phyloP scores from a whole-genome alignment of 345 rosid genomes.

The Camelina laxa region DNA sequence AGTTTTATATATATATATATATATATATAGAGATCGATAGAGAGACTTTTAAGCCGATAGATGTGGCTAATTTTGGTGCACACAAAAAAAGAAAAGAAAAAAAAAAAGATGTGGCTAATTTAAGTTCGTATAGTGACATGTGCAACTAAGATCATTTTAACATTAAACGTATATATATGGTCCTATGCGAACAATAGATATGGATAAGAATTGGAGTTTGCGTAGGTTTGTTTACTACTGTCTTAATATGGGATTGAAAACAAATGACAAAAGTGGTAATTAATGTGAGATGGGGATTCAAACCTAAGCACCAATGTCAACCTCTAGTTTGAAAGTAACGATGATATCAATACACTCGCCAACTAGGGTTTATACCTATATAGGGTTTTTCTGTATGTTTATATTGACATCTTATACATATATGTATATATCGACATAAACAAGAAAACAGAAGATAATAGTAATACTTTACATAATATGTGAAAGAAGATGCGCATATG shows the following conservation, averaged over 20 bases:
- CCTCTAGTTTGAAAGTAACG: conserved; percentile 35
- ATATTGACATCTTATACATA: neutral
- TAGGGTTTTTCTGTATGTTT: neutral
- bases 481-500: conserved; percentile 38
- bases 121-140: conserved; percentile 24
- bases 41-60: neutral
- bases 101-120: neutral
- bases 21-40: too few species aligned
- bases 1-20: neutral
- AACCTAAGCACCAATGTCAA: conserved; percentile 36
- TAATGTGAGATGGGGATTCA: conserved; percentile 32
- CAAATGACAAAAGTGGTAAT: conserved; percentile 21
- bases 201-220: conserved; percentile 39
- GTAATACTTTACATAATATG: neutral
- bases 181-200: conserved; percentile 10
- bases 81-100: too few species aligned
- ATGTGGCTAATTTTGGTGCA: neutral
- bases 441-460: neutral
- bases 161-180: conserved; percentile 9
- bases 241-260: conserved; percentile 23
- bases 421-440: neutral
- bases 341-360: conserved; percentile 8
- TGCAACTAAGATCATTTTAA: conserved; percentile 1
- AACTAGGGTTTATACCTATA: conserved; percentile 21
- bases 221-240: conserved; percentile 23